Evolutionary conservation across 345 rosid species (phyloP), one percentile per base, ranked within the genome.

Genomic region (Gossypium mustelinum): DNA sequence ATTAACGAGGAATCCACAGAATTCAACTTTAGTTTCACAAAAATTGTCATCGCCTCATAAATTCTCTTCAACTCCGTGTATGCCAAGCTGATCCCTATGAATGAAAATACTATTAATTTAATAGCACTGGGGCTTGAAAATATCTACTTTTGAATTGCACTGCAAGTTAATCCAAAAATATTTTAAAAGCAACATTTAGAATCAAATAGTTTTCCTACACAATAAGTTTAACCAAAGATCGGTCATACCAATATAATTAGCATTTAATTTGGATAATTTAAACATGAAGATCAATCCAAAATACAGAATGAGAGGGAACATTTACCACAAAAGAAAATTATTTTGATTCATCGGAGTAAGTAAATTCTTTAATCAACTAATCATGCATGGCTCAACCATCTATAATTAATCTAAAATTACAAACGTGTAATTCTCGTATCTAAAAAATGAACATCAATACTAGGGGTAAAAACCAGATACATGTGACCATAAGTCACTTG

Each of bases 71-170:
- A 77, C 77, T 86, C 90, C 78, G 77, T 84, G 78, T 87, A 92
- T 77, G 87, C 83, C 67, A 94, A 68, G 82, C 97, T 94, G 80
- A 88, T 62, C 81, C 76, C 85, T 72, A 94, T 86, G 80, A 91
- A 82, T 2, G 87, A 74, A 56, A 83, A 82, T 11, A 95, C 99
- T 79, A 92, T 68, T 70, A 87, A 74, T 76, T 86, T 94, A 61
- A 90, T 93, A 76, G 76, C 79, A 70, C 81, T 61, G 3, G 99
- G 81, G 82, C 97, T 88, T 68, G 88, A 13, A 56, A 86, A 82
- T 76, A 94, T 83, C 86, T 92, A 93, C 84, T 91, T 94, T 80
- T 87, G 97, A 82, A 94, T 92, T 72, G 92, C 96, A 20, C 98
- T 94, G 74, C 69, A 84, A 74, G 65, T 55, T 78, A 47, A 78